A percentile compares a stretch with the other conserved stretches of the same genome.
Conservation (phyloP, 352 stramenopile genomes). For the Pythium dissimile region DNA sequence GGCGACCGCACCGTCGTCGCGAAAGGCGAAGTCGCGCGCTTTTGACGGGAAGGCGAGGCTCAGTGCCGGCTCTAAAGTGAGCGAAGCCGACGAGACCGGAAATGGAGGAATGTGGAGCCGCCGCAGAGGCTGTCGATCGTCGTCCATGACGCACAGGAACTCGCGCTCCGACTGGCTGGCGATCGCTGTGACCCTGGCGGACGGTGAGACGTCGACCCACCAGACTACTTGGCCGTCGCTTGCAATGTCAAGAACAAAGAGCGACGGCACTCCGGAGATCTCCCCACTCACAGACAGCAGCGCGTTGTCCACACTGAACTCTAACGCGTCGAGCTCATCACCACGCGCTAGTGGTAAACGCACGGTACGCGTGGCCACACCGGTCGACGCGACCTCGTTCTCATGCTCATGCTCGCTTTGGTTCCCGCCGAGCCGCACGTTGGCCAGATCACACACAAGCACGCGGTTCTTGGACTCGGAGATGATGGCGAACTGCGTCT, state of each 20-base stretch:
- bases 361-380: no score
- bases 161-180: conserved; percentile 12
- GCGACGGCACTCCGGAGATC: not conserved
- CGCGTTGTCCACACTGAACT: conserved; percentile 10
- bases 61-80: conserved; percentile 7
- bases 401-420: conserved; percentile 5
- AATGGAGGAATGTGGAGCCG: conserved; percentile 9
- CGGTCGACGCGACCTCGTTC: not conserved
- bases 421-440: not conserved
- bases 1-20: conserved; percentile 10
- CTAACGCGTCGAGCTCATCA: conserved; percentile 4
- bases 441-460: conserved; percentile 1
- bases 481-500: not conserved
- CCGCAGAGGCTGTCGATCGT: not conserved
- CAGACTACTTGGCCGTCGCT: not conserved
- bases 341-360: no score
- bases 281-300: conserved; percentile 14
- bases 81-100: not conserved
- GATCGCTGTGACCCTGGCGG: not conserved
- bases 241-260: conserved; percentile 15
- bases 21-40: conserved; percentile 2
- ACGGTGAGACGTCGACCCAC: not conserved
- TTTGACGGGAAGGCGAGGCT: not conserved
- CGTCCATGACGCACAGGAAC: conserved; percentile 8
- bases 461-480: not conserved